Evolutionary conservation across 345 rosid genomes (phyloP).

Genomic region (Stellera chamaejasme): DNA sequence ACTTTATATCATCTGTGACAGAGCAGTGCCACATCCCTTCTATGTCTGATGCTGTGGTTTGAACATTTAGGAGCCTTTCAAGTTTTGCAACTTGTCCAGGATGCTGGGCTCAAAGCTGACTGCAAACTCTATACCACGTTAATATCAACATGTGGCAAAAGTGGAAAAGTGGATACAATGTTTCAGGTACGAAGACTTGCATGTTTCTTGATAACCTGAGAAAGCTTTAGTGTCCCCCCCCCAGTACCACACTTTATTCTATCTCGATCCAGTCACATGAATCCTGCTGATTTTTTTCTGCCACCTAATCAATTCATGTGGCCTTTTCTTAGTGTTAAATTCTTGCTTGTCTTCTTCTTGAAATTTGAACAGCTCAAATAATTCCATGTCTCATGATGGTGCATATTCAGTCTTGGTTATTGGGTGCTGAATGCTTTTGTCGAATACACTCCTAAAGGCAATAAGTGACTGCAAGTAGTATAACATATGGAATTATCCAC

Average conservation of each 20-base stretch:
- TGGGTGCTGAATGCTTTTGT: too few relatives aligned
- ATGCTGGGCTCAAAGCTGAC: constrained; percentile 61
- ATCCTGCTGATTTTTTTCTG: too few relatives aligned
- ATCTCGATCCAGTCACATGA: too few relatives aligned
- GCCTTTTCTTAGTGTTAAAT: too few relatives aligned
- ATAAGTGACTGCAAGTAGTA: too few relatives aligned
- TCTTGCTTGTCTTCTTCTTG: too few relatives aligned
- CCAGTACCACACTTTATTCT: too few relatives aligned
- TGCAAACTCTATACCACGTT: constrained; percentile 91
- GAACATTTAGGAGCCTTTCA: constrained; percentile 55
- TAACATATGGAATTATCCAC: background rate
- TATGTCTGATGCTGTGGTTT: constrained; percentile 3
- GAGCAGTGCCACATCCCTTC: background rate
- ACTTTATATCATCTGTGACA: constrained; percentile 2
- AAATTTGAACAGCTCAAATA: too few relatives aligned
- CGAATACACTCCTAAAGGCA: too few relatives aligned
- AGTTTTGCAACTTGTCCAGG: constrained; percentile 63
- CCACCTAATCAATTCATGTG: too few relatives aligned
- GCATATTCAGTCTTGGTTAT: too few relatives aligned
- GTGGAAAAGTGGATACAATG: constrained; percentile 95
- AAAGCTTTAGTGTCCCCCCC: background rate
- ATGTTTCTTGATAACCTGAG: constrained; percentile 7
- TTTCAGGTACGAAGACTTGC: constrained; percentile 56
- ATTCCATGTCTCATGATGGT: too few relatives aligned
- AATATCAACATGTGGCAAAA: constrained; percentile 88